phyloP scores from a whole-genome alignment of 2,329 filamentous ascomycete genomes.

The Epichloe sibirici region DNA sequence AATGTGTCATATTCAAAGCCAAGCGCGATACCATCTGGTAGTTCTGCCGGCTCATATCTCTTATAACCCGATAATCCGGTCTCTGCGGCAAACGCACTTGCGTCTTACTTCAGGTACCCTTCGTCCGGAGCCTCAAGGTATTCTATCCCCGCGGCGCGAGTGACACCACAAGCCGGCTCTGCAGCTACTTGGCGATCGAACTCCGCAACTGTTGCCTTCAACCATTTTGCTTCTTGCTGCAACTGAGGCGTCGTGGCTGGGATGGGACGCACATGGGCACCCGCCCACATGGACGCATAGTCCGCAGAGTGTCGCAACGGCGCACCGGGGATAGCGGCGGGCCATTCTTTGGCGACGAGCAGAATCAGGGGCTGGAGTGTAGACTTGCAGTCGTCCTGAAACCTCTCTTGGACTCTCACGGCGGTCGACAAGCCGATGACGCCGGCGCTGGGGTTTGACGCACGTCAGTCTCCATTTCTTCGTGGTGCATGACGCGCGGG shows the following conservation, averaged over 20 bases:
- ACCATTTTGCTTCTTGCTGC: constrained; percentile 19
- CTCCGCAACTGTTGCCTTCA: constrained; percentile 16
- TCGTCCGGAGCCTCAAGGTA: constrained; percentile 34
- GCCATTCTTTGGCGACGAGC: constrained; percentile 23
- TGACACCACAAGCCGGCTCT: constrained; percentile 30
- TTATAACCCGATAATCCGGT: constrained; percentile 17
- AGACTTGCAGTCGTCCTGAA: background rate
- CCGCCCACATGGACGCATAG: constrained; percentile 46
- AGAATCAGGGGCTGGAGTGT: constrained; percentile 9
- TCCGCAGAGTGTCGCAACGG: constrained; percentile 21
- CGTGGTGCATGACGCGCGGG: too few relatives aligned
- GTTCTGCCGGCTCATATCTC: constrained; percentile 20
- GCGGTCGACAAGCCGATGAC: constrained; percentile 39
- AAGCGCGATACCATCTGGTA: constrained; percentile 30
- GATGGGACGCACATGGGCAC: constrained; percentile 42
- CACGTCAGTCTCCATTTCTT: background rate
- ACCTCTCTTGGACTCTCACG: constrained; percentile 27
- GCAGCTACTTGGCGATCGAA: constrained; percentile 11
- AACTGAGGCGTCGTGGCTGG: constrained; percentile 23
- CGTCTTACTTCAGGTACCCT: constrained; percentile 24
- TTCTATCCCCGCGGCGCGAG: constrained; percentile 36
- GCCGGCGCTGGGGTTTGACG: constrained; percentile 29
- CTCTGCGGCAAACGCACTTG: constrained; percentile 14
- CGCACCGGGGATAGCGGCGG: constrained; percentile 19
- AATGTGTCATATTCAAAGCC: constrained; percentile 41